These are phyloP conservation scores for Adansonia madagascariensis DNA, from an alignment of 441 rosid genomes.

Conservation along the genomic window DNA sequence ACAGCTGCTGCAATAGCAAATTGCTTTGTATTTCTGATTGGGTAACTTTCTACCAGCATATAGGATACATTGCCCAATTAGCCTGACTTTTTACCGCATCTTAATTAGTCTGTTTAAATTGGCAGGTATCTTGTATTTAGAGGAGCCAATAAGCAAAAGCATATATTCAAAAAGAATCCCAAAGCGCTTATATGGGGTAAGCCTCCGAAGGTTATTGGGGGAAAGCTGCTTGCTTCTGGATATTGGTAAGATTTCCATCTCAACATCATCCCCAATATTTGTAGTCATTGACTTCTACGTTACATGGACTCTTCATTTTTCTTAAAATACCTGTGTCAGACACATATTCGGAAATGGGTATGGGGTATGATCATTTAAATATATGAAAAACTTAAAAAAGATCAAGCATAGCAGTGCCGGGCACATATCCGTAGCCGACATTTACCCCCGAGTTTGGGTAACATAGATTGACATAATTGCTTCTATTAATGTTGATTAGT, in stretches of 20 bases:
- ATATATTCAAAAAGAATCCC: conserved; percentile 82
- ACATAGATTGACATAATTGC: neutral
- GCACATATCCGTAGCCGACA: too few species aligned
- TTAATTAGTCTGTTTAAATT: conserved; percentile 19
- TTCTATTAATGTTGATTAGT: neutral
- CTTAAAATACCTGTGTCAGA: too few species aligned
- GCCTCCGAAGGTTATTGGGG: conserved; percentile 79
- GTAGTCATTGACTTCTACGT: neutral
- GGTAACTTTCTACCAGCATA: conserved; percentile 50
- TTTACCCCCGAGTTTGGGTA: too few species aligned
- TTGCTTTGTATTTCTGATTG: conserved; percentile 66
- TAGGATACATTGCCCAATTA: conserved; percentile 17
- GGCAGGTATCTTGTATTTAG: conserved; percentile 78
- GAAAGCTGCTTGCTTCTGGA: conserved; percentile 92
- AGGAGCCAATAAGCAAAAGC: conserved; percentile 93
- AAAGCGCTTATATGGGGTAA: conserved; percentile 81
- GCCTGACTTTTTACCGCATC: conserved; percentile 1
- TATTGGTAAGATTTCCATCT: conserved; percentile 60
- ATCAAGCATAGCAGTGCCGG: too few species aligned
- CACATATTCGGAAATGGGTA: too few species aligned
- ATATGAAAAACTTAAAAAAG: too few species aligned
- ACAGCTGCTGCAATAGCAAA: conserved; percentile 57
- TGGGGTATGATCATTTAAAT: too few species aligned
- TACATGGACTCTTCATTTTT: too few species aligned
- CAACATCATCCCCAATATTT: neutral